Conservation (phyloP, 2,329 filamentous ascomycete genomes). For the Ambrosiella beaveri region DNA sequence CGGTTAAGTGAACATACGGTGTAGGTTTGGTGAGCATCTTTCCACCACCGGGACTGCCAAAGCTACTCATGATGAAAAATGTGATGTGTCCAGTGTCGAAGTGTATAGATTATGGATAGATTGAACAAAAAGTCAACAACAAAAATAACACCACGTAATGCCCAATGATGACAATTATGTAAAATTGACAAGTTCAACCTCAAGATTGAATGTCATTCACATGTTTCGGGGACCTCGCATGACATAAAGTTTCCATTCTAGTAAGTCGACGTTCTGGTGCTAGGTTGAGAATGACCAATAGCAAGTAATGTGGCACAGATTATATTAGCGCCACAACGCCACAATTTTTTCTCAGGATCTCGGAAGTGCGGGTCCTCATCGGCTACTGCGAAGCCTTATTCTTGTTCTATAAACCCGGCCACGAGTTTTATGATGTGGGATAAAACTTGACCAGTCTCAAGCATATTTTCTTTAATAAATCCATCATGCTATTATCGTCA, state of each 20-base stretch:
- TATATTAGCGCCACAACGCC: conserved; percentile 9
- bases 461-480: too few relatives aligned
- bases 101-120: background rate
- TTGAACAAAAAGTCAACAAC: too few relatives aligned
- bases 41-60: conserved; percentile 53
- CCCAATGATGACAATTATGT: too few relatives aligned
- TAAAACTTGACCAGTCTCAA: too few relatives aligned
- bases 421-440: too few relatives aligned
- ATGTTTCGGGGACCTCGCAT: background rate
- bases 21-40: conserved; percentile 47
- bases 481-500: too few relatives aligned
- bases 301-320: conserved; percentile 1
- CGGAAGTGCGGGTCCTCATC: background rate
- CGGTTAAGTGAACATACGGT: conserved; percentile 34
- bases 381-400: background rate
- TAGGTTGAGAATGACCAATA: conserved; percentile 1
- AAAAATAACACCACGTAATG: too few relatives aligned
- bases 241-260: background rate
- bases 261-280: background rate
- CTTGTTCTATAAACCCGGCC: too few relatives aligned
- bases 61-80: conserved; percentile 35
- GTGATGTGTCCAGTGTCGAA: background rate
- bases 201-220: background rate
- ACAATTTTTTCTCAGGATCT: background rate
- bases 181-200: too few relatives aligned